Evolutionary conservation across 805 yeast species (phyloP).

Genomic region (Saccharomycopsis amapae): DNA sequence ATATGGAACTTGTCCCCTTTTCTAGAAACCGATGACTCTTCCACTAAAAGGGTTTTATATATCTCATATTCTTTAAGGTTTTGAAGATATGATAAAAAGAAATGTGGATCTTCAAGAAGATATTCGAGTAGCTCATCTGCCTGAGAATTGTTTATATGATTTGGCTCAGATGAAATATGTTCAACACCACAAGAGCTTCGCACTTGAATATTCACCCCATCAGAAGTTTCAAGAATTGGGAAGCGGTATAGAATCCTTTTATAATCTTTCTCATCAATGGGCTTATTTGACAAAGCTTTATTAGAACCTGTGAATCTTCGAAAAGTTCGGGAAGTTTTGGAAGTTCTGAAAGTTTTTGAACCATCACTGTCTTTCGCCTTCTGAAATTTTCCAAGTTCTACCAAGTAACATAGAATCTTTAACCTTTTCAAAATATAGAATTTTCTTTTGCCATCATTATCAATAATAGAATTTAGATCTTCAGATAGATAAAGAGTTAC

Average conservation of each 20-base stretch:
- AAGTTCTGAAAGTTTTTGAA: too few relatives aligned
- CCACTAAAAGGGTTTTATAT: constrained; percentile 4
- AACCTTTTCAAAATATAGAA: constrained; percentile 3
- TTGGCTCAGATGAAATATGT: background rate
- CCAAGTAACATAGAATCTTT: constrained; percentile 10
- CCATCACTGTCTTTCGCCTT: too few relatives aligned
- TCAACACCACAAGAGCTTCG: constrained; percentile 16
- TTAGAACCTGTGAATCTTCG: too few relatives aligned
- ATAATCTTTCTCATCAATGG: background rate
- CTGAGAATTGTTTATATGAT: background rate
- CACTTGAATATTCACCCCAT: constrained; percentile 11
- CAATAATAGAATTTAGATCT: background rate
- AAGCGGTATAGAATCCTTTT: constrained; percentile 3
- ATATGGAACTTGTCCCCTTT: constrained; percentile 24
- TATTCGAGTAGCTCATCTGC: background rate
- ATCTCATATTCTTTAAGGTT: constrained; percentile 6
- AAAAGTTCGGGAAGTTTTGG: too few relatives aligned
- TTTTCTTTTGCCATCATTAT: background rate
- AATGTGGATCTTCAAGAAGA: background rate
- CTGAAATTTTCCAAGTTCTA: constrained; percentile 1
- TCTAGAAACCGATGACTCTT: constrained; percentile 4
- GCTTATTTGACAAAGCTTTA: background rate
- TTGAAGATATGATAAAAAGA: background rate
- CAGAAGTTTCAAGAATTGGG: constrained; percentile 10
- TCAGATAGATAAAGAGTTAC: background rate